phyloP scores from a whole-genome alignment of 176 grass and related monocot species.

The Secale cereale region DNA sequence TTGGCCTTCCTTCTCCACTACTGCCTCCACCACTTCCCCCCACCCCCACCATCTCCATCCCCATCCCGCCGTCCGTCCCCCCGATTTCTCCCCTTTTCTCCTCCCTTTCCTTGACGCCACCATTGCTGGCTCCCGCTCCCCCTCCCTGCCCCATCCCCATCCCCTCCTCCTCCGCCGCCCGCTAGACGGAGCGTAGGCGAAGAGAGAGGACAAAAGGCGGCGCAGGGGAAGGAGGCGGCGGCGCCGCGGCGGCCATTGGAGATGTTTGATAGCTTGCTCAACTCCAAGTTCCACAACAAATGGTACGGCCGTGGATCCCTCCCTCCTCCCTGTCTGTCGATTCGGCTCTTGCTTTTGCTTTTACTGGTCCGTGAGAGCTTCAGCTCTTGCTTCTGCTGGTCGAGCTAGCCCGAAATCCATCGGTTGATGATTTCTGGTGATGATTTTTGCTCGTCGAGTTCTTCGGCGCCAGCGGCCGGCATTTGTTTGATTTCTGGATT shows the following conservation, averaged over 20 bases:
- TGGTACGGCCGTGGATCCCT: conserved; percentile 31
- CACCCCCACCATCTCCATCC: conserved; percentile 15
- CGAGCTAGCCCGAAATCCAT: not conserved
- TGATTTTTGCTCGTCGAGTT: not conserved
- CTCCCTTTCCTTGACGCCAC: conserved; percentile 47
- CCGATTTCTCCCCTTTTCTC: conserved; percentile 23
- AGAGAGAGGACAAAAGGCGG: not conserved
- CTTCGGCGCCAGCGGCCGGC: not conserved
- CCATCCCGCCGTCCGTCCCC: not conserved
- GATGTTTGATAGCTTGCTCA: conserved; percentile 74
- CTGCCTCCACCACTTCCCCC: not conserved
- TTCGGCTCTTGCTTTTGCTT: not conserved
- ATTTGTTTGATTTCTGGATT: not conserved
- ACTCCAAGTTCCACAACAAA: conserved; percentile 86
- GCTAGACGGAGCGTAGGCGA: conserved; percentile 2
- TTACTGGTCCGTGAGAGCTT: no score
- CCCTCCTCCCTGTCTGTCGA: not conserved
- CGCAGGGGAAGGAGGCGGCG: not conserved
- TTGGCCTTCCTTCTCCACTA: conserved; percentile 42
- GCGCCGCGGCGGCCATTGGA: conserved; percentile 2
- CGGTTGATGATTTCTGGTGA: not conserved
- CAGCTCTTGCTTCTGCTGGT: not conserved
- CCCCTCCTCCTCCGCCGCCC: not conserved
- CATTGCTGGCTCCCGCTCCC: conserved; percentile 32
- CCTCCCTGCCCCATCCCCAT: not conserved